These are phyloP conservation scores for Candolleomyces efflorescens DNA, from an alignment of 768 basidiomycete species.

Conservation along the genomic window DNA sequence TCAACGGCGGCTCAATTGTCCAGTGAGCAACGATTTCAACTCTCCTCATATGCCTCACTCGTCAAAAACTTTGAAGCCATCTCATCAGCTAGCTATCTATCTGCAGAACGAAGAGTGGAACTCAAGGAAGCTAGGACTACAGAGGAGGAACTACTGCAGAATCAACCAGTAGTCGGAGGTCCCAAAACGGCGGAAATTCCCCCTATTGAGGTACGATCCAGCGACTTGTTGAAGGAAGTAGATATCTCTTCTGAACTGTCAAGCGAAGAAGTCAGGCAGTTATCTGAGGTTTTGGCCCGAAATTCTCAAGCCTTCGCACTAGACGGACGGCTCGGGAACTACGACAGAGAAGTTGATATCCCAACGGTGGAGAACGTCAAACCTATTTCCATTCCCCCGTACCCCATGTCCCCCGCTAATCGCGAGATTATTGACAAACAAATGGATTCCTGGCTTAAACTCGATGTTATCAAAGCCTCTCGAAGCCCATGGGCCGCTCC, in stretches of 20 bases:
- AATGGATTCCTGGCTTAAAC: constrained; percentile 26
- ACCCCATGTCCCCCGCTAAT: constrained; percentile 15
- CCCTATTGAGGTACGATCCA: no score
- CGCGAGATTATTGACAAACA: constrained; percentile 9
- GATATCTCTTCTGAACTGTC: constrained; percentile 10
- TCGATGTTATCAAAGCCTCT: constrained; percentile 34
- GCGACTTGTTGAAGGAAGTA: no score
- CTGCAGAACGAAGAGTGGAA: no score
- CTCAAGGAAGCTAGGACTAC: no score
- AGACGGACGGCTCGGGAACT: constrained; percentile 25
- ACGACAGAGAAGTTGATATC: constrained; percentile 20
- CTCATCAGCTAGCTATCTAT: no score
- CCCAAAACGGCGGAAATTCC: no score
- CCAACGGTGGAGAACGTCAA: constrained; percentile 17
- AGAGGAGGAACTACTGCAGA: no score
- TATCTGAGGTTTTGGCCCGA: constrained; percentile 14
- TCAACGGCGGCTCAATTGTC: no score
- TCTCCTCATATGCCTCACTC: no score
- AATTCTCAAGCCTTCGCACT: constrained; percentile 23
- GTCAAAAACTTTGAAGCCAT: no score
- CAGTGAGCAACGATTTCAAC: no score
- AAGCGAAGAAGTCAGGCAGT: neutral
- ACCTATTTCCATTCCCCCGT: constrained; percentile 24
- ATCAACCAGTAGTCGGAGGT: no score
- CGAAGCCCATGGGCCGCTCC: constrained; percentile 31